A percentile compares a stretch with the other conserved stretches of the same genome.
Conservation (phyloP, 2,329 filamentous ascomycete species). For the Parafenestella ontariensis region DNA sequence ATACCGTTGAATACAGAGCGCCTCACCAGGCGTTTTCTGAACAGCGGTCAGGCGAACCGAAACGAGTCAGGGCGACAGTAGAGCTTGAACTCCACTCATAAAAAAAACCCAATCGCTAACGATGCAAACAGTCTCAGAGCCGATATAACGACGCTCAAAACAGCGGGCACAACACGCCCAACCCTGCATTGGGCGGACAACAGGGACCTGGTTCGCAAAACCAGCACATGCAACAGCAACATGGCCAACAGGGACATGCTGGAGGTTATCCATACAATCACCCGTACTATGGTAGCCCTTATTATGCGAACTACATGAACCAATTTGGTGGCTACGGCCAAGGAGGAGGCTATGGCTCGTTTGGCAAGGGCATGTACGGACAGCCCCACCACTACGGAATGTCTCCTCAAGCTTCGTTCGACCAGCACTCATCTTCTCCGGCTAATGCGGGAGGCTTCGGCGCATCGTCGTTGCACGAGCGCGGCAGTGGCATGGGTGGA, state of each 20-base stretch:
- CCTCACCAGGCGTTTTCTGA: conserved; percentile 8
- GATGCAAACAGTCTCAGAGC: conserved; percentile 61
- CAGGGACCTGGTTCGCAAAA: conserved; percentile 58
- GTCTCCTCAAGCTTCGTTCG: conserved; percentile 63
- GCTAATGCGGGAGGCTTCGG: conserved; percentile 64
- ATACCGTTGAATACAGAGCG: conserved; percentile 4
- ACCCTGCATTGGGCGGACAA: conserved; percentile 70
- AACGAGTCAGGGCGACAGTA: conserved; percentile 10
- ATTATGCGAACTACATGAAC: conserved; percentile 69
- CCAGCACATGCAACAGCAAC: conserved; percentile 55
- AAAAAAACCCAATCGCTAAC: conserved; percentile 20
- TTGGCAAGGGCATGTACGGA: conserved; percentile 67
- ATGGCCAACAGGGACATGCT: conserved; percentile 50
- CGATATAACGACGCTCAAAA: conserved; percentile 79
- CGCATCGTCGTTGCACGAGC: conserved; percentile 54
- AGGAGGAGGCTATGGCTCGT: conserved; percentile 58
- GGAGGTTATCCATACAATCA: conserved; percentile 59
- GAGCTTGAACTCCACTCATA: conserved; percentile 5
- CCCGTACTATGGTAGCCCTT: conserved; percentile 68
- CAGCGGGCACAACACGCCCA: conserved; percentile 90
- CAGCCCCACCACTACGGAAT: conserved; percentile 68
- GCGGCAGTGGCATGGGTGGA: conserved; percentile 54
- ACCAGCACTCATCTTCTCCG: conserved; percentile 69
- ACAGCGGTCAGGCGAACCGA: conserved; percentile 4
- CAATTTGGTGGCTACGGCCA: conserved; percentile 64